These are phyloP conservation scores for Oryza officinalis DNA, from an alignment of 176 grass and related monocot species.

Conservation along the genomic window DNA sequence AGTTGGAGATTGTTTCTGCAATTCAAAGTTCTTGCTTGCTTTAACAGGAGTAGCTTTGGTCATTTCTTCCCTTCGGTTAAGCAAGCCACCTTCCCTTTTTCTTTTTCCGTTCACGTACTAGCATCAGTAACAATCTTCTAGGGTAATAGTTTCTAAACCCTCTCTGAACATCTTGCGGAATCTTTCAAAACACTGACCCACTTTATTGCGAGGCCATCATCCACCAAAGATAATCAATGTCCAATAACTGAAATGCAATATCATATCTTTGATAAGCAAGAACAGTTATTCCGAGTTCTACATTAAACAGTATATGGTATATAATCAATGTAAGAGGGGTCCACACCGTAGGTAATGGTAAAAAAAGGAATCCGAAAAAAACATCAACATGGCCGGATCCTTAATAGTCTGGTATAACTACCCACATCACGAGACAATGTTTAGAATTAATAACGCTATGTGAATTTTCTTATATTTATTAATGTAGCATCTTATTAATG, in stretches of 20 bases:
- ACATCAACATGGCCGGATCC: background rate
- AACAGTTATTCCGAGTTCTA: slow-evolving; percentile 12
- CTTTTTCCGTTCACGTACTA: slow-evolving; percentile 32
- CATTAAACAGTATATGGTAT: slow-evolving; percentile 24
- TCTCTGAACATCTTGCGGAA: slow-evolving; percentile 15
- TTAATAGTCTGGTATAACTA: slow-evolving; percentile 11
- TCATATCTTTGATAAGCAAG: slow-evolving; percentile 39
- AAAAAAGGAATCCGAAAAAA: slow-evolving; percentile 2
- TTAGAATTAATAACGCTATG: background rate
- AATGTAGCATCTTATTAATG: slow-evolving; percentile 10
- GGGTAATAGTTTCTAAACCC: slow-evolving; percentile 34
- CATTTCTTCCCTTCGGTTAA: slow-evolving; percentile 53
- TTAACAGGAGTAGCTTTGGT: slow-evolving; percentile 54
- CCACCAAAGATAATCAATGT: slow-evolving; percentile 7
- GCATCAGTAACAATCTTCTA: slow-evolving; percentile 47
- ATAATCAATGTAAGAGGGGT: slow-evolving; percentile 30
- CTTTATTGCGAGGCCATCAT: slow-evolving; percentile 17
- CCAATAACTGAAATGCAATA: slow-evolving; percentile 31
- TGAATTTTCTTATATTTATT: background rate
- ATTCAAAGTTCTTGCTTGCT: slow-evolving; percentile 62
- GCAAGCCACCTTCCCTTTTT: slow-evolving; percentile 39
- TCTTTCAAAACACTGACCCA: background rate
- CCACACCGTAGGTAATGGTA: slow-evolving; percentile 10
- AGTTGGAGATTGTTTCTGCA: slow-evolving; percentile 65
- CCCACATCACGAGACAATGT: background rate